Evolutionary conservation across 2,329 filamentous ascomycete genomes (phyloP).

Genomic region (Arthroderma uncinatum): DNA sequence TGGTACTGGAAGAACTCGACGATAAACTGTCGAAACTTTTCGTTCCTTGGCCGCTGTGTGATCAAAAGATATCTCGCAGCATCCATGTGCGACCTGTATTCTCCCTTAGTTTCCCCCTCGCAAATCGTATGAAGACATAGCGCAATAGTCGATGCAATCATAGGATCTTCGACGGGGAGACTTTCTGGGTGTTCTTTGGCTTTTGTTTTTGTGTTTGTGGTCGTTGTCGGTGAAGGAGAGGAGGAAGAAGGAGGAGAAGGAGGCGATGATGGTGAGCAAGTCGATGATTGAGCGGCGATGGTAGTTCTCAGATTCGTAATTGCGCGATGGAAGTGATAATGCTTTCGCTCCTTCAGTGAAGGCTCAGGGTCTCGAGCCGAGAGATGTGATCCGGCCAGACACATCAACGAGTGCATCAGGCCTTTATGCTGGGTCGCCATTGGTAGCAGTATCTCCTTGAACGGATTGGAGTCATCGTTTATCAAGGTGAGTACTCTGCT

Average conservation of each 20-base stretch:
- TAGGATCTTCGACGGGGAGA: slow-evolving; percentile 44
- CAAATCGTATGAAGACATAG: slow-evolving; percentile 52
- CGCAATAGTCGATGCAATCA: slow-evolving; percentile 49
- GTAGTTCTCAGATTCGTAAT: slow-evolving; percentile 32
- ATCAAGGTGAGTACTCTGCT: slow-evolving; percentile 74
- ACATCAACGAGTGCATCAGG: slow-evolving; percentile 82
- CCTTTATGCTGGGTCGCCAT: slow-evolving; percentile 70
- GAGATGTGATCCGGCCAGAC: slow-evolving; percentile 66
- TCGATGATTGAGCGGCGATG: slow-evolving; percentile 23
- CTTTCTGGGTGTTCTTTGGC: slow-evolving; percentile 17
- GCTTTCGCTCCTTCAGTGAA: slow-evolving; percentile 43
- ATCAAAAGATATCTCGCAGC: slow-evolving; percentile 63
- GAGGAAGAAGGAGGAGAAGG: neutral
- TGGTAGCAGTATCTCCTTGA: slow-evolving; percentile 71
- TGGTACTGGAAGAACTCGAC: slow-evolving; percentile 78
- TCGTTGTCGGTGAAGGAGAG: neutral
- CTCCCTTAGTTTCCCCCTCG: slow-evolving; percentile 50
- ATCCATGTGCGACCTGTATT: slow-evolving; percentile 69
- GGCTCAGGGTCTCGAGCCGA: slow-evolving; percentile 42
- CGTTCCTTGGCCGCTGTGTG: slow-evolving; percentile 48
- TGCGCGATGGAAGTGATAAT: slow-evolving; percentile 42
- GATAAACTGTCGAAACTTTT: slow-evolving; percentile 60
- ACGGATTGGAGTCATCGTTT: slow-evolving; percentile 69
- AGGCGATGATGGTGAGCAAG: slow-evolving; percentile 1
- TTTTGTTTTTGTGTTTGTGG: slow-evolving; percentile 12